Evolutionary conservation across 306 rosid species (phyloP).

Genomic region (Dryas drummondii): DNA sequence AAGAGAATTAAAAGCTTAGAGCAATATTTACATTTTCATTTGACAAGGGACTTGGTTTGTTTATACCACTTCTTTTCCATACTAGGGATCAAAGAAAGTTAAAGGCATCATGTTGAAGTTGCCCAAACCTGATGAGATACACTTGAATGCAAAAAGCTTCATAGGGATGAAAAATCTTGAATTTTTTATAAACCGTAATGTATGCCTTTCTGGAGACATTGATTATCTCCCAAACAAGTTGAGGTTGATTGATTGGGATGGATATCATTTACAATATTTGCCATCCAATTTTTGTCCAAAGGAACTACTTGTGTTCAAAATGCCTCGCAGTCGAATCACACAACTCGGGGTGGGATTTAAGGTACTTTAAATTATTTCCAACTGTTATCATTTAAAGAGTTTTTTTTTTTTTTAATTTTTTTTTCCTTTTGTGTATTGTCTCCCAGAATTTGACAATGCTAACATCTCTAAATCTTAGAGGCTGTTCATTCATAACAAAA

Average conservation of each 20-base stretch:
- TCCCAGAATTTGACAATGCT: background rate
- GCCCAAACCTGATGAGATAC: constrained; percentile 11
- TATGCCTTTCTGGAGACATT: constrained; percentile 14
- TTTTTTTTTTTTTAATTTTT: background rate
- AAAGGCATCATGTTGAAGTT: background rate
- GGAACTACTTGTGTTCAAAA: constrained; percentile 29
- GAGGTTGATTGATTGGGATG: constrained; percentile 35
- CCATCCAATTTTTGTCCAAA: constrained; percentile 35
- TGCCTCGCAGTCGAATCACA: constrained; percentile 29
- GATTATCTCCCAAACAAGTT: constrained; percentile 25
- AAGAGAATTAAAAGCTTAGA: too few relatives aligned
- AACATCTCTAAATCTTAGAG: background rate
- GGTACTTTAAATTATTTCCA: constrained; percentile 3
- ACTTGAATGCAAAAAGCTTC: constrained; percentile 28
- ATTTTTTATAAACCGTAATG: constrained; percentile 27
- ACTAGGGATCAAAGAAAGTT: background rate
- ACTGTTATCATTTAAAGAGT: background rate
- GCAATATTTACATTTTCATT: background rate
- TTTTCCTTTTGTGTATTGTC: background rate
- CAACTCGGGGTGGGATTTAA: constrained; percentile 21
- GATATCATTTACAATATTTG: constrained; percentile 28
- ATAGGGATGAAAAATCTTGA: constrained; percentile 28
- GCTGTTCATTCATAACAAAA: background rate
- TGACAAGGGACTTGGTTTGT: background rate
- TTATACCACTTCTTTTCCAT: constrained; percentile 25